A percentile compares a stretch with the other conserved stretches of the same genome.
phyloP scores from a whole-genome alignment of 148 eudicot species.

The Fagopyrum tataricum region DNA sequence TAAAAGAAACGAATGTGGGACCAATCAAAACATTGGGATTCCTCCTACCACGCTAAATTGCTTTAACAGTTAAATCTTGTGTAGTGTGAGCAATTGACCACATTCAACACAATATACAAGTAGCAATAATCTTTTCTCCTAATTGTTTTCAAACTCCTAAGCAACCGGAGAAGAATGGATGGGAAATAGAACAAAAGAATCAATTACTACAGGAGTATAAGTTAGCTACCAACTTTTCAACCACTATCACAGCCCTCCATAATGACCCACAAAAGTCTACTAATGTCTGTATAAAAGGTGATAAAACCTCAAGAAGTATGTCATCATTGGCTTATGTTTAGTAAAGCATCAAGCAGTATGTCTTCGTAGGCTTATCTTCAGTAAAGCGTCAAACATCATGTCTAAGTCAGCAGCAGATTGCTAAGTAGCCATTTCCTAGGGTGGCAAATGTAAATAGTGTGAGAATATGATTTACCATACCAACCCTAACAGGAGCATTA shows the following conservation, averaged over 20 bases:
- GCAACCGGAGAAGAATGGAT: not conserved
- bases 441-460: not conserved
- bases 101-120: not conserved
- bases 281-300: not conserved
- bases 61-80: not conserved
- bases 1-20: not conserved
- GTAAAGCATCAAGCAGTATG: not conserved
- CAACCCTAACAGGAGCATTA: not conserved
- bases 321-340: not conserved
- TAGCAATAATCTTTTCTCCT: not conserved
- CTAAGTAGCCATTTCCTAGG: not conserved
- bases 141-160: not conserved
- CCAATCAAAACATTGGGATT: not conserved
- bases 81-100: not conserved
- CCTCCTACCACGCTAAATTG: not conserved
- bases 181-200: not conserved
- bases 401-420: conserved; percentile 1
- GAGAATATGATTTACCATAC: not conserved
- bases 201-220: not conserved
- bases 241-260: not conserved
- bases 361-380: not conserved
- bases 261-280: conserved; percentile 5
- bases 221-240: not conserved
- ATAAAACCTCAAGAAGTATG: not conserved
- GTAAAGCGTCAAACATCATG: not conserved